Evolutionary conservation across 768 basidiomycete species (phyloP).

Genomic region (Russula brevipes): DNA sequence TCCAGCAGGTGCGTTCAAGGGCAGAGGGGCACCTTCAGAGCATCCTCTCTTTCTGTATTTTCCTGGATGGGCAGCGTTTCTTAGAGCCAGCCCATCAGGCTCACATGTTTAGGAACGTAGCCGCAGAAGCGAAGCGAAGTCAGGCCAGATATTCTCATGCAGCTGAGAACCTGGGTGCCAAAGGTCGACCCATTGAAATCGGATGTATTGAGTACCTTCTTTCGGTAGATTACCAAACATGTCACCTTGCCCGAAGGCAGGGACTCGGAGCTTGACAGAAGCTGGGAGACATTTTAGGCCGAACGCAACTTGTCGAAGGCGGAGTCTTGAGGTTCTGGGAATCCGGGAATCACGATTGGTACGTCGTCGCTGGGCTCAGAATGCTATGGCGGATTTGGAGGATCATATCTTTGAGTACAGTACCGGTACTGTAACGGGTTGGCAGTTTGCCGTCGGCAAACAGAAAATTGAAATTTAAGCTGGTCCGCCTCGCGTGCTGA

Average conservation of each 20-base stretch:
- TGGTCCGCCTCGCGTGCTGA: too few relatives aligned
- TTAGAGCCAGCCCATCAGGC: constrained; percentile 64
- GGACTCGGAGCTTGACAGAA: constrained; percentile 1
- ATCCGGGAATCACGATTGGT: too few relatives aligned
- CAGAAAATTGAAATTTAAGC: too few relatives aligned
- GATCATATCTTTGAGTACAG: too few relatives aligned
- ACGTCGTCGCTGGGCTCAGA: too few relatives aligned
- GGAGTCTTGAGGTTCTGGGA: too few relatives aligned
- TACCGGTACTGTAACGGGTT: too few relatives aligned
- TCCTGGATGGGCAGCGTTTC: constrained; percentile 42
- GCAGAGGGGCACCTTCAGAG: constrained; percentile 48
- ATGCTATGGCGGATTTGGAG: too few relatives aligned
- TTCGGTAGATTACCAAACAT: neutral
- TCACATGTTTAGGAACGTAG: constrained; percentile 57
- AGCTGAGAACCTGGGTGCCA: constrained; percentile 46
- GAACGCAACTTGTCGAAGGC: neutral
- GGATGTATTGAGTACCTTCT: constrained; percentile 31
- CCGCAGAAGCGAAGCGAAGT: constrained; percentile 46
- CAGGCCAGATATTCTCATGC: constrained; percentile 58
- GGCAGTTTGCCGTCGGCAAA: too few relatives aligned
- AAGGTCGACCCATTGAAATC: constrained; percentile 55
- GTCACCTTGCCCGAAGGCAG: neutral
- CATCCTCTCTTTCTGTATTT: constrained; percentile 30
- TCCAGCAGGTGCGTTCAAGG: constrained; percentile 52
- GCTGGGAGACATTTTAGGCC: constrained; percentile 9